Evolutionary conservation across 208 protist genomes (phyloP), one percentile per base, ranked within the genome.

Genomic region (Trypanosoma avium): DNA sequence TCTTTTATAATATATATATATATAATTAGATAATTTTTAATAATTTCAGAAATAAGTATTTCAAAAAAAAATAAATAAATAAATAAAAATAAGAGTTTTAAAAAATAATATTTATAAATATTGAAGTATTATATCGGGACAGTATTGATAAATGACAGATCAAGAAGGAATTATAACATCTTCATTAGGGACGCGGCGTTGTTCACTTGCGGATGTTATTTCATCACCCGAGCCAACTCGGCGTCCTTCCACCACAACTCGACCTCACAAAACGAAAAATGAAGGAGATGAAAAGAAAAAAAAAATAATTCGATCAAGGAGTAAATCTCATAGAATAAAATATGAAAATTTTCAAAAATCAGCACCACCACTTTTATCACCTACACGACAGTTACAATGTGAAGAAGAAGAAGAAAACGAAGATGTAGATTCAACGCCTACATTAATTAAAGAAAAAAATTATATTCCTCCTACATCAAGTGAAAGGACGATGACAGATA

Each of bases 151-250:
- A 42, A 42, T 15, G 36, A 42, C 36, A 42, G 36, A 8, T 8
- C 10, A 9, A 42, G 7, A n/a, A 9, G 36, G 36, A 42, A 8
- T 50, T 6, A 19, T 6, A 40, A 4, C 22, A 2, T 38, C 57
- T 36, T 15, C 19, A 29, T 61, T 35, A 6, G 42, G 57, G 27
- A 24, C 17, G 10, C 35, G 57, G 9, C 43, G 40, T 17, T 13
- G 22, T 30, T 4, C 47, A 19, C 46, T 63, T 15, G 53, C 24
- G 7, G 64, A 70, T 49, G 56, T 70, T 15, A 70, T 70, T 46
- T 63, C 55, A 22, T 63, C 64, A n/a, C 64, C 64, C 15, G 64
- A 58, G 19, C 46, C 29, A 4, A 24, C 22, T 26, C 53, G 22
- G 10, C 26, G 27, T 32, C 7, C 33, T 30, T 56, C 24, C 21